Conservation (phyloP, 768 basidiomycete genomes). For the Erythrobasidium yunnanense region DNA sequence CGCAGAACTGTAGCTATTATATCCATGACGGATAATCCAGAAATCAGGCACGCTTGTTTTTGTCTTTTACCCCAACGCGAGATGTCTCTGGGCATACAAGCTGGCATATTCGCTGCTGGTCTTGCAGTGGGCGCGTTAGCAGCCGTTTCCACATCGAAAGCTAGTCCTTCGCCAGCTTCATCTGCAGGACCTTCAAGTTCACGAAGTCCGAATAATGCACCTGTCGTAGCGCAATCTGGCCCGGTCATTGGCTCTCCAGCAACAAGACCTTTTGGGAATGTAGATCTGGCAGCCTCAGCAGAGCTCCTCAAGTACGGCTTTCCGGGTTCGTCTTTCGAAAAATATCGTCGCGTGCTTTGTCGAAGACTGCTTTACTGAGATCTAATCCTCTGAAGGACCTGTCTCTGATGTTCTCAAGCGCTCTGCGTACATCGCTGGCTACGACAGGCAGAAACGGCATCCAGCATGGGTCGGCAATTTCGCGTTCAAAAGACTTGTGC, state of each 20-base stretch:
- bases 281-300: constrained; percentile 32
- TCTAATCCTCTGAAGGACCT: constrained; percentile 52
- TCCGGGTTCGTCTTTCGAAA: constrained; percentile 51
- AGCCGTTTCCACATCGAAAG: constrained; percentile 35
- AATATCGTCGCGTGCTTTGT: not conserved
- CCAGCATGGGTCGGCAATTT: constrained; percentile 86
- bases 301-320: constrained; percentile 64
- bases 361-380: too few species aligned
- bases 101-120: constrained; percentile 70
- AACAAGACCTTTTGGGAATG: not conserved
- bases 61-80: not conserved
- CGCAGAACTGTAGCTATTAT: too few species aligned
- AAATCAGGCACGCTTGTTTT: not conserved
- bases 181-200: too few species aligned
- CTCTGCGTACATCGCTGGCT: constrained; percentile 74
- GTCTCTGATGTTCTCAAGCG: constrained; percentile 66
- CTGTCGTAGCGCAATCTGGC: not conserved
- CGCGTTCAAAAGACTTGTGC: not conserved
- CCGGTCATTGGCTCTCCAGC: not conserved
- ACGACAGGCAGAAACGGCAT: constrained; percentile 80
- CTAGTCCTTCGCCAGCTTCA: too few species aligned
- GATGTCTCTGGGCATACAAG: constrained; percentile 49
- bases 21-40: too few species aligned
- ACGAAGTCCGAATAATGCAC: too few species aligned
- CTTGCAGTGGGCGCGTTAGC: constrained; percentile 67